Evolutionary conservation across 768 basidiomycete species (phyloP).

Genomic region (Thelephora aurantiotincta): DNA sequence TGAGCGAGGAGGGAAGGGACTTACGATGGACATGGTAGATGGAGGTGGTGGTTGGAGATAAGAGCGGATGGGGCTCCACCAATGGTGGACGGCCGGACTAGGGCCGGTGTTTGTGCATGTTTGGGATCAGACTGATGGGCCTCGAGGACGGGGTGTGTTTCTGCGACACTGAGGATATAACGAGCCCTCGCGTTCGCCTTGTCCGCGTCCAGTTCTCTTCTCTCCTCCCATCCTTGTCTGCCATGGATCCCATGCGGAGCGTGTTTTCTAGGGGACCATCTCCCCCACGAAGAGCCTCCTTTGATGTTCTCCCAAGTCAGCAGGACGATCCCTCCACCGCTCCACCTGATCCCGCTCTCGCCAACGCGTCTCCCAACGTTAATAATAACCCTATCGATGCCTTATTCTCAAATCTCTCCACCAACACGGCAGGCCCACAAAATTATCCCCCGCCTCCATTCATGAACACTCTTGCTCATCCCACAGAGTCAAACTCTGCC

Average conservation of each 20-base stretch:
- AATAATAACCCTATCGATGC: slow-evolving; percentile 39
- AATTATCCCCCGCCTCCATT: slow-evolving; percentile 17
- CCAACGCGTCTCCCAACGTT: slow-evolving; percentile 27
- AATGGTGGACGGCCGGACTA: not conserved
- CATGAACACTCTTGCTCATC: slow-evolving; percentile 14
- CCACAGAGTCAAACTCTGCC: slow-evolving; percentile 23
- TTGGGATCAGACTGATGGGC: not conserved
- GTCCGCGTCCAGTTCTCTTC: slow-evolving; percentile 9
- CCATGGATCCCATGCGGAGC: slow-evolving; percentile 16
- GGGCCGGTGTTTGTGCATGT: not conserved
- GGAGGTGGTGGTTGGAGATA: not conserved
- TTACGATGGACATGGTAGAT: slow-evolving; percentile 26
- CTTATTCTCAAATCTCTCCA: slow-evolving; percentile 43
- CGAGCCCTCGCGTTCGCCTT: slow-evolving; percentile 7
- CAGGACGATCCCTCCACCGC: slow-evolving; percentile 19
- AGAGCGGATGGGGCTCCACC: not conserved
- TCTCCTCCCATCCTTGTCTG: slow-evolving; percentile 10
- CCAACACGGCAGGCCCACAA: slow-evolving; percentile 23
- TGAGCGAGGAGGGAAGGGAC: slow-evolving; percentile 8
- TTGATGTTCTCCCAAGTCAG: slow-evolving; percentile 11
- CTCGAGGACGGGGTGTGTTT: not conserved
- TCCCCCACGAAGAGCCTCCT: slow-evolving; percentile 13
- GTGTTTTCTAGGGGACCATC: slow-evolving; percentile 18
- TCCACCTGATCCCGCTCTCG: slow-evolving; percentile 20
- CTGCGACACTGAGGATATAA: not conserved